Conservation (phyloP, 306 rosid genomes). For the Castanea sativa region DNA sequence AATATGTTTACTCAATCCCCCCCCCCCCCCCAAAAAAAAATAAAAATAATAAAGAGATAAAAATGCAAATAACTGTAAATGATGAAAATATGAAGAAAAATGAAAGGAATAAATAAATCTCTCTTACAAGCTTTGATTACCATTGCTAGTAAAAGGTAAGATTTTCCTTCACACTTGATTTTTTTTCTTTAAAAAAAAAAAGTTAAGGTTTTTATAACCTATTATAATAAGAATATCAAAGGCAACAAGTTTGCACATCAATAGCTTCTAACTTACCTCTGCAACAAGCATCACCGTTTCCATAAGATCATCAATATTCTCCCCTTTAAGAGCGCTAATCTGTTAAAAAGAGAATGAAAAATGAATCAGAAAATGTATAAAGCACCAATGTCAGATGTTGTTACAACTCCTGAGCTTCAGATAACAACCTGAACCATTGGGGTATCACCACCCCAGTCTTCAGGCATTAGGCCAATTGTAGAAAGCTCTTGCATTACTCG, state of each 20-base stretch:
- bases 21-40: too few relatives aligned
- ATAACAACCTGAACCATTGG: constrained; percentile 94
- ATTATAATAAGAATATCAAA: neutral
- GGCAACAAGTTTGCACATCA: constrained; percentile 6
- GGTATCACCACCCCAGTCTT: constrained; percentile 94
- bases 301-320: constrained; percentile 80
- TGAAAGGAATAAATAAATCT: neutral
- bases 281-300: constrained; percentile 95
- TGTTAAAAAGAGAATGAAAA: constrained; percentile 31
- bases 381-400: constrained; percentile 20
- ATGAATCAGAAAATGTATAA: constrained; percentile 17
- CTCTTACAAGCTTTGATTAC: neutral
- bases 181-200: neutral
- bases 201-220: neutral
- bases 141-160: neutral
- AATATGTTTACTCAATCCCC: neutral
- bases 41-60: neutral
- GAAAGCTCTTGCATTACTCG: constrained; percentile 99
- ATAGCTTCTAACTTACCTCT: constrained; percentile 60
- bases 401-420: constrained; percentile 11
- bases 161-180: neutral
- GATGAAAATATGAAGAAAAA: neutral
- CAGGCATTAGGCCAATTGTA: constrained; percentile 90
- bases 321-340: constrained; percentile 97
- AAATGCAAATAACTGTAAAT: neutral